Conservation (phyloP, 768 basidiomycete species). For the Macrolepiota dolichaula region DNA sequence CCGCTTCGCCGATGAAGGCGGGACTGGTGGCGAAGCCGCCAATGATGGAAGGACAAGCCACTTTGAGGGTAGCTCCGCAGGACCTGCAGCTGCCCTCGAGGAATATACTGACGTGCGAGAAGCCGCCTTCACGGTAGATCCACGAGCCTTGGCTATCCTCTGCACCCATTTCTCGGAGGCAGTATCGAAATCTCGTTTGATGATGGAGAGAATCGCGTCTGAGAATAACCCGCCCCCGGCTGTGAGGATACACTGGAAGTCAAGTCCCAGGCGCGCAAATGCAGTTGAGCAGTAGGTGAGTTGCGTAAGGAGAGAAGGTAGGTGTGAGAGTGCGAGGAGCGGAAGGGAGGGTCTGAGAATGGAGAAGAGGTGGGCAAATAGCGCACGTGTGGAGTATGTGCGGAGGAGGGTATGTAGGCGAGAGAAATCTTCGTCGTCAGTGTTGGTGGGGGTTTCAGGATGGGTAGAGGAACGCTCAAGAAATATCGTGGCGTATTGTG, state of each 20-base stretch:
- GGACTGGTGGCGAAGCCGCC: conserved; percentile 25
- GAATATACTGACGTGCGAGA: conserved; percentile 14
- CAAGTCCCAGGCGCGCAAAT: conserved; percentile 88
- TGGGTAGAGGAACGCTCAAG: conserved; percentile 54
- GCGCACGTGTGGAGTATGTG: conserved; percentile 58
- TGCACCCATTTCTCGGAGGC: conserved; percentile 37
- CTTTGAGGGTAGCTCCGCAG: conserved; percentile 35
- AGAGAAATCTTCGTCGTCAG: conserved; percentile 19
- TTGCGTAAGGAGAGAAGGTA: conserved; percentile 87
- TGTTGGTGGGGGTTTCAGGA: conserved; percentile 12
- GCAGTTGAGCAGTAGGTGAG: conserved; percentile 91
- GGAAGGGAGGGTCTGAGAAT: conserved; percentile 61
- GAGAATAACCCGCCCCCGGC: conserved; percentile 48
- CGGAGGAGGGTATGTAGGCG: conserved; percentile 53
- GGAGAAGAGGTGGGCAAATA: conserved; percentile 67
- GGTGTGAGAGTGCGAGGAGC: conserved; percentile 54
- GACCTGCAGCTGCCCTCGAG: background rate
- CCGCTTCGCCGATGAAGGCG: conserved; percentile 20
- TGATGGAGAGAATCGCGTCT: conserved; percentile 55
- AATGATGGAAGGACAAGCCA: conserved; percentile 45
- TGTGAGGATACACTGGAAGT: conserved; percentile 72
- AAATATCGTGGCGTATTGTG: conserved; percentile 88
- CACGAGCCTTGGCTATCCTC: conserved; percentile 23
- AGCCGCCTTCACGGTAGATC: conserved; percentile 10
- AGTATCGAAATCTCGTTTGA: conserved; percentile 46